Conservation (phyloP, 2,329 filamentous ascomycete species). For the Stemphylium beticola region DNA sequence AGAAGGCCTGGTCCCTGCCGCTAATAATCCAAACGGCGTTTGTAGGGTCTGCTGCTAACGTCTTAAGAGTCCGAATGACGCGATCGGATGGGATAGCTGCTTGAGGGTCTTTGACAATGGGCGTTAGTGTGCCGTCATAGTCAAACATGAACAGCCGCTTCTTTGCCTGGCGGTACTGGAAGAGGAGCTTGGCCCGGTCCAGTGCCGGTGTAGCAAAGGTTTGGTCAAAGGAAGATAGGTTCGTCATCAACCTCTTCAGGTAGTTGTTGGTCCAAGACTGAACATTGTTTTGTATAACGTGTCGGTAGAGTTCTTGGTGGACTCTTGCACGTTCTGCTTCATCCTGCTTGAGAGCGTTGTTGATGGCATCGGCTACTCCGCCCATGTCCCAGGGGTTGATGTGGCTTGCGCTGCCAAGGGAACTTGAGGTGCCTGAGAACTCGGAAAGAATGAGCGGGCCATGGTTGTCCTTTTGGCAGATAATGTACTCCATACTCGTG, state of each 20-base stretch:
- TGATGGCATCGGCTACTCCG: constrained; percentile 82
- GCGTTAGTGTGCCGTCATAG: constrained; percentile 94
- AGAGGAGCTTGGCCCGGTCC: constrained; percentile 74
- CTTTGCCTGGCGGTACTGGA: constrained; percentile 74
- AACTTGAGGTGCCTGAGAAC: constrained; percentile 92
- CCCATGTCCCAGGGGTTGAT: constrained; percentile 96
- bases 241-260: constrained; percentile 77
- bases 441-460: constrained; percentile 93
- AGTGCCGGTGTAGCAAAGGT: constrained; percentile 80
- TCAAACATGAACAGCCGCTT: constrained; percentile 97
- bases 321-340: constrained; percentile 68
- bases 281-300: constrained; percentile 85
- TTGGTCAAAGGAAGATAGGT: constrained; percentile 77
- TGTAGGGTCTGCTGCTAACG: constrained; percentile 76
- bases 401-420: constrained; percentile 83
- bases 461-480: constrained; percentile 86
- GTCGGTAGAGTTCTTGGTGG: constrained; percentile 77
- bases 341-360: constrained; percentile 79
- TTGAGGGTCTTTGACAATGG: constrained; percentile 90
- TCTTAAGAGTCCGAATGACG: constrained; percentile 79
- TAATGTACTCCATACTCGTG: constrained; percentile 90
- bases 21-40: constrained; percentile 99
- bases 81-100: constrained; percentile 86
- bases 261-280: constrained; percentile 85
- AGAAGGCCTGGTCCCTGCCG: constrained; percentile 88